phyloP scores from a whole-genome alignment of 176 grass and related monocot species.

The Oryza brachyantha region DNA sequence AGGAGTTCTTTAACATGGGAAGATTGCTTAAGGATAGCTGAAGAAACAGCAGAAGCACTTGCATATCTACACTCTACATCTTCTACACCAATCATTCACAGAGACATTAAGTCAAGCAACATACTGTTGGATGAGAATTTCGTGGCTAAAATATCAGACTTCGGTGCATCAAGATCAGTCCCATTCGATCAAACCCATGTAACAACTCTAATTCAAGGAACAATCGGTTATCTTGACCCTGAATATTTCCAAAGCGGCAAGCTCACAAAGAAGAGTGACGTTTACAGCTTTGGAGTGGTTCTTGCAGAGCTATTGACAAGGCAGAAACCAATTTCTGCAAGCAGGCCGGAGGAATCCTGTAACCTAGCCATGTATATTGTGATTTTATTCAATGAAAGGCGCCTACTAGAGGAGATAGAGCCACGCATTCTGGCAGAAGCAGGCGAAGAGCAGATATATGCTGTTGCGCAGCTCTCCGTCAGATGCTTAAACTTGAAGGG shows the following conservation, averaged over 20 bases:
- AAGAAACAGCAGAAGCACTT: slow-evolving; percentile 44
- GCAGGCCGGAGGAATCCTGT: slow-evolving; percentile 37
- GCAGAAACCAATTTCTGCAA: slow-evolving; percentile 39
- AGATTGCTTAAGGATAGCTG: slow-evolving; percentile 37
- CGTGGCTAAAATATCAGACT: slow-evolving; percentile 57
- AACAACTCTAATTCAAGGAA: slow-evolving; percentile 60
- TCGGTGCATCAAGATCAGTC: slow-evolving; percentile 52
- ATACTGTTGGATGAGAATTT: slow-evolving; percentile 53
- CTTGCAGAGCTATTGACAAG: slow-evolving; percentile 50
- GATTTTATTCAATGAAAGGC: slow-evolving; percentile 28
- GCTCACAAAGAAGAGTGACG: slow-evolving; percentile 54
- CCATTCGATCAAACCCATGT: slow-evolving; percentile 59
- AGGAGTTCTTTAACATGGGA: slow-evolving; percentile 40
- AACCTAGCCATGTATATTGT: slow-evolving; percentile 45
- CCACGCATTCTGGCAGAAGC: slow-evolving; percentile 39
- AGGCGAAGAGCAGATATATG: slow-evolving; percentile 32
- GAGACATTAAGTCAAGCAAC: slow-evolving; percentile 61
- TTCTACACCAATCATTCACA: slow-evolving; percentile 48
- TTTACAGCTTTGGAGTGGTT: slow-evolving; percentile 64
- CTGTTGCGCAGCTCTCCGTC: slow-evolving; percentile 30
- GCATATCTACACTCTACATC: slow-evolving; percentile 42
- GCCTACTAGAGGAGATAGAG: slow-evolving; percentile 36
- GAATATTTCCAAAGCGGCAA: slow-evolving; percentile 54
- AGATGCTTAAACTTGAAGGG: slow-evolving; percentile 51
- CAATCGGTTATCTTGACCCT: slow-evolving; percentile 57